Base-by-base conservation (phyloP, 176 grass and related monocot genomes). In the maize (Zea mays) region DNA sequence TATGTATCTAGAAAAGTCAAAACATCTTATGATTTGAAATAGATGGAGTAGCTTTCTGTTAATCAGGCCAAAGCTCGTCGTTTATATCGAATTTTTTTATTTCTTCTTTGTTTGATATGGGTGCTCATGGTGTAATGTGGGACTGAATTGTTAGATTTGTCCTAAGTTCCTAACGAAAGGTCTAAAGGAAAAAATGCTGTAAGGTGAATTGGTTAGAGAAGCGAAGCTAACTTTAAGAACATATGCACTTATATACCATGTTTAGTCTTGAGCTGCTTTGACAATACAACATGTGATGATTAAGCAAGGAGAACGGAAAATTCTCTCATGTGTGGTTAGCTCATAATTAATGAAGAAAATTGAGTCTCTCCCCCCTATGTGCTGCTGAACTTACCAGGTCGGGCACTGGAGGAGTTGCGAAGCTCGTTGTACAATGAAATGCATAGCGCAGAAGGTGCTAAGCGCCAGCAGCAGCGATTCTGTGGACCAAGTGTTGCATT, bases 401-500 rank as follows among this genome's bases (percentile, higher is more conserved):
- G 92, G 62, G 87, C 95, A 35, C 52, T 94, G 58, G 96, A 98
- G 85, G 92, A 98, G 85, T 61, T 87, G 46, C 85, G 87, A 39
- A 88, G 96, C 49, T 88, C 88, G 65, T 74, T 94, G 81, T 94
- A 94, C 77, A 92, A 86, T 86, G 89, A 98, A 51, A 92, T 94
- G 40, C 91, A 92, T 84, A 92, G 89, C 13, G 94, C 91, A 58
- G 92, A 98, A 78, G 83, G 87, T 15, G 96, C 96, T 58, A 98
- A 98, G 71, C 81, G 81, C 11, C 92, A 98, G 62, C 96, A 98
- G 65, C 87, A 88, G 45, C 85, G 84, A 80, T 86, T 94, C 45
- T 98, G 96, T 50, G 96, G 96, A 48, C 96, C 96, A 70, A 77
- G 78, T 51, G 92, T 92, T 75, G 96, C 96, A 38, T 78, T 98